phyloP scores from a whole-genome alignment of 495 filamentous ascomycete species.

The Elasticomyces elasticus region DNA sequence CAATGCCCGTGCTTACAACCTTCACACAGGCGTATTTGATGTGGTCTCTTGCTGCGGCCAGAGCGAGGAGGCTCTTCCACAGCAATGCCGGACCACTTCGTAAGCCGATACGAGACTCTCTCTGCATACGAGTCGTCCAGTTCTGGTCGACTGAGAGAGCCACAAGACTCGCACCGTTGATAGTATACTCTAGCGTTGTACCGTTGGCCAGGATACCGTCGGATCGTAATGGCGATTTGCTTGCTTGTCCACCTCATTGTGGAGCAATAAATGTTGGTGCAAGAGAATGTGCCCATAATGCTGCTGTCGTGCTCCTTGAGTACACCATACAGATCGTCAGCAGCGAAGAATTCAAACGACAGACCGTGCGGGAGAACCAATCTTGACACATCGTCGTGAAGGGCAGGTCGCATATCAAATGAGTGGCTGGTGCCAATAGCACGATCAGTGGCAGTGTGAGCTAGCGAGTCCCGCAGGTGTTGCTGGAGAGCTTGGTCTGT shows the following conservation, averaged over 20 bases:
- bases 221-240: conserved; percentile 37
- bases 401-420: conserved; percentile 28
- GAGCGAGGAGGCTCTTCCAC: conserved; percentile 26
- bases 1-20: conserved; percentile 43
- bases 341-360: conserved; percentile 25
- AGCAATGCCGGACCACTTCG: conserved; percentile 41
- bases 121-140: conserved; percentile 40
- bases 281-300: conserved; percentile 30
- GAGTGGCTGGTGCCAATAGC: not conserved
- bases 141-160: conserved; percentile 27
- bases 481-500: conserved; percentile 4
- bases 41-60: conserved; percentile 32
- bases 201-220: conserved; percentile 31
- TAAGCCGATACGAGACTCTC: conserved; percentile 41
- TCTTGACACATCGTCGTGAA: conserved; percentile 33
- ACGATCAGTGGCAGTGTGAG: not conserved
- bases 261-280: conserved; percentile 26
- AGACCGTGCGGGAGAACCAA: conserved; percentile 30
- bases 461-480: conserved; percentile 3
- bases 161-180: conserved; percentile 37
- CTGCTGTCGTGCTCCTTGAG: conserved; percentile 25
- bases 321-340: conserved; percentile 20
- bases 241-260: conserved; percentile 34
- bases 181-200: conserved; percentile 43
- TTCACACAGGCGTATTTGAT: conserved; percentile 37